Conservation (phyloP, 306 rosid genomes). For the Prunus kanzakura region DNA sequence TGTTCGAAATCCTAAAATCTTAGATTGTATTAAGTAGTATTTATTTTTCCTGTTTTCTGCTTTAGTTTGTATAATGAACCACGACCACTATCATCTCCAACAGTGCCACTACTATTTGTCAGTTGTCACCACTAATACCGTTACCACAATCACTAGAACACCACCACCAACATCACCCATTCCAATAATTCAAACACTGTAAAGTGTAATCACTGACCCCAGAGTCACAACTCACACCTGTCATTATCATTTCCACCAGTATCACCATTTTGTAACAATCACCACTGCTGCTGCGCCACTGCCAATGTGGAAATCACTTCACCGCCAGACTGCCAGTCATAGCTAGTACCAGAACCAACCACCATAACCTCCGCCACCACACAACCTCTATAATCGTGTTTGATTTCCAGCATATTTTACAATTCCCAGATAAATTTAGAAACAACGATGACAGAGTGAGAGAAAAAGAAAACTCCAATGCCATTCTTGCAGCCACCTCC, state of each 20-base stretch:
- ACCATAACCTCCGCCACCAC: constrained; percentile 1
- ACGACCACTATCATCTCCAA: neutral
- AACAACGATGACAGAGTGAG: neutral
- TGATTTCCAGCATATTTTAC: neutral
- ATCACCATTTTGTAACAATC: neutral
- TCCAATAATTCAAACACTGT: neutral
- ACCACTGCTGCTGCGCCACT: neutral
- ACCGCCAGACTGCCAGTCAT: neutral
- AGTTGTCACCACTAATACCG: neutral
- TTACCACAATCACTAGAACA: neutral
- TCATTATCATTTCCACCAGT: neutral
- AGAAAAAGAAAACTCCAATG: neutral
- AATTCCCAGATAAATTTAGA: neutral
- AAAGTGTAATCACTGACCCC: neutral
- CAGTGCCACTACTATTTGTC: neutral
- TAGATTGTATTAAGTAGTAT: neutral
- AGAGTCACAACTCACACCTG: neutral
- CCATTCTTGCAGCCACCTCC: neutral
- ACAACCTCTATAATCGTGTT: neutral
- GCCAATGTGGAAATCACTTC: neutral
- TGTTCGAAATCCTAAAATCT: neutral
- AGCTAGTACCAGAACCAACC: neutral
- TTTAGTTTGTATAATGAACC: neutral
- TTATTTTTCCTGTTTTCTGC: neutral
- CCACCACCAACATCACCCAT: neutral